Conservation (phyloP, 164 flowering plant genomes). For the Brasenia schreberi region DNA sequence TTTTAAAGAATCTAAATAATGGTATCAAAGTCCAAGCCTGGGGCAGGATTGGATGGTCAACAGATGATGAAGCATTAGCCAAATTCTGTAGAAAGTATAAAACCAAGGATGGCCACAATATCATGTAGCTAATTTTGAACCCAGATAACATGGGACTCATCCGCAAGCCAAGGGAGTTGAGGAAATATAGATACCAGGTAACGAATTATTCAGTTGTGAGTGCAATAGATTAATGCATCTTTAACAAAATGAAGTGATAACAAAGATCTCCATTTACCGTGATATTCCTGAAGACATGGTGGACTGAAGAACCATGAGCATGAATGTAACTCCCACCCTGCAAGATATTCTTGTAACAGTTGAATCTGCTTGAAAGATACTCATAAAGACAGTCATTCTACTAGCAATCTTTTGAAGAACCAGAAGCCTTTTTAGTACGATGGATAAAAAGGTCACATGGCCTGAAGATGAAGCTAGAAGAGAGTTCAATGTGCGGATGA, state of each 20-base stretch:
- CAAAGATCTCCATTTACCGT: slow-evolving; percentile 34
- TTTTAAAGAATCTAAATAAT: no score
- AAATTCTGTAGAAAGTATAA: neutral
- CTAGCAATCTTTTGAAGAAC: no score
- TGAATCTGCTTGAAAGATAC: no score
- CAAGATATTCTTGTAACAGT: neutral
- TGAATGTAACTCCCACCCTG: slow-evolving; percentile 92
- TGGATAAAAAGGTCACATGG: no score
- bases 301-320: slow-evolving; percentile 68
- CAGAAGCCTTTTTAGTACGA: no score
- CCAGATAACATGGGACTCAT: neutral
- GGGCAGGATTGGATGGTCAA: no score
- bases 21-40: no score
- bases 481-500: no score
- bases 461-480: no score
- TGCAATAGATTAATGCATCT: neutral
- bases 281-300: slow-evolving; percentile 65
- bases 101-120: neutral
- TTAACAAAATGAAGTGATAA: no score
- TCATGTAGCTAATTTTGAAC: neutral
- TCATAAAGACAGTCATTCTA: no score
- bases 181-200: neutral
- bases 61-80: neutral
- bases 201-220: neutral
- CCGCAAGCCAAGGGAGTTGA: neutral